These are phyloP conservation scores for Microbotryum scabiosae DNA, from an alignment of 1,284 basidiomycete species.

Conservation along the genomic window DNA sequence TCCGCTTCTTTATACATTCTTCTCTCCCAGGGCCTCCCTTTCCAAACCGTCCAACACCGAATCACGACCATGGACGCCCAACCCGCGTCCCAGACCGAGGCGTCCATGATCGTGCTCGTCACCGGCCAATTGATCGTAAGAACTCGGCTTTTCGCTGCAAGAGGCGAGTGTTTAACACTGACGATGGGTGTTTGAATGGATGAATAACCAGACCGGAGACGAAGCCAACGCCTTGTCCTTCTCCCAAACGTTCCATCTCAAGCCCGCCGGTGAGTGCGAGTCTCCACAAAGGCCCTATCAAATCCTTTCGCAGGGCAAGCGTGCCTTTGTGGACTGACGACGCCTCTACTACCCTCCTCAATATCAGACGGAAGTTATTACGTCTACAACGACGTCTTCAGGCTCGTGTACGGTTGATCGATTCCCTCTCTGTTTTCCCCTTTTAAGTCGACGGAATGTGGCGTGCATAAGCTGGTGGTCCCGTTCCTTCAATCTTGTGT, in stretches of 20 bases:
- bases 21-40: conserved; percentile 62
- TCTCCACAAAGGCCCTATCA: background rate
- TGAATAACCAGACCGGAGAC: conserved; percentile 63
- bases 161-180: background rate
- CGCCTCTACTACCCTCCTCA: background rate
- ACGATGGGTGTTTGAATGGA: background rate
- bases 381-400: conserved; percentile 34
- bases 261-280: conserved; percentile 53
- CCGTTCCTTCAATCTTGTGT: too few relatives aligned
- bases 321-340: too few relatives aligned
- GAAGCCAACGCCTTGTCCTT: conserved; percentile 69
- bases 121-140: conserved; percentile 72
- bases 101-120: conserved; percentile 74
- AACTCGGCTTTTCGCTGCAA: conserved; percentile 11
- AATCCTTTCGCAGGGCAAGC: too few relatives aligned
- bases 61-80: conserved; percentile 81
- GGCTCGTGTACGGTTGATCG: conserved; percentile 26
- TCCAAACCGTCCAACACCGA: conserved; percentile 71
- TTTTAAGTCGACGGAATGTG: too few relatives aligned
- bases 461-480: too few relatives aligned
- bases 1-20: background rate
- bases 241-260: conserved; percentile 84
- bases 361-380: background rate
- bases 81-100: conserved; percentile 58
- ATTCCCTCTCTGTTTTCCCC: too few relatives aligned